Base-by-base conservation (phyloP, 73 alveolate genomes). In the Paraurostyla sp. region DNA sequence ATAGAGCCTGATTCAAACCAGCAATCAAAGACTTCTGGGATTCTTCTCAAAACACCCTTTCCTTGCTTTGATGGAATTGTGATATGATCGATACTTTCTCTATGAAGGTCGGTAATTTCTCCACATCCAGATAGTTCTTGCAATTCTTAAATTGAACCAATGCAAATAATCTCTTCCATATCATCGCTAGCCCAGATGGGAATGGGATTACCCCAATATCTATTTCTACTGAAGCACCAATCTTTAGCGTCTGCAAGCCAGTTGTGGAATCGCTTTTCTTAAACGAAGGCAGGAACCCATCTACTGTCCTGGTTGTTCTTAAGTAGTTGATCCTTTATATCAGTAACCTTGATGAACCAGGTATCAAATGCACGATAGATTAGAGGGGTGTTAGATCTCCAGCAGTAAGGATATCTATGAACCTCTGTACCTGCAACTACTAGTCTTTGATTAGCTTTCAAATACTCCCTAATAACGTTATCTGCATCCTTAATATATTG, bases 171-270 rank as follows among this genome's bases (percentile, higher is more conserved):
- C 94, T 99, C 99, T 83, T 99, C 99, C 84, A 95, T 94, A 83
- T 99, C 99, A 15, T 98, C 99, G 35, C 99, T 91, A 35, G 95
- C 99, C 99, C 99, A 99, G 75, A 99, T 90, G 0, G 99, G 99
- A 56, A 99, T 99, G 9, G 99, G 99, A 90, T 98, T 99, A 25
- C 99, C 99, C 99, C 99, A 97, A 65, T 91, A 94, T 87, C 99
- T 97, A 81, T 95, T 97, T 87, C 99, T 94, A 50, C 99, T 96
- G 94, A 99, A 96, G 92, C 99, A 99, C 99, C 99, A 99, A 90
- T 99, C 99, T 83, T 96, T 92, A 41, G 99, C 99, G 93, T 98
- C 99, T 3, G 96, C 96, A 30, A 99, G 98, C 99, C 99, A 99
- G 92, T 97, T 98, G 87, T 99, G 99, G 97, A 99, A 99, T 85